Evolutionary conservation across 139 green algal genomes (phyloP).

Genomic region (Chlorella sp.): DNA sequence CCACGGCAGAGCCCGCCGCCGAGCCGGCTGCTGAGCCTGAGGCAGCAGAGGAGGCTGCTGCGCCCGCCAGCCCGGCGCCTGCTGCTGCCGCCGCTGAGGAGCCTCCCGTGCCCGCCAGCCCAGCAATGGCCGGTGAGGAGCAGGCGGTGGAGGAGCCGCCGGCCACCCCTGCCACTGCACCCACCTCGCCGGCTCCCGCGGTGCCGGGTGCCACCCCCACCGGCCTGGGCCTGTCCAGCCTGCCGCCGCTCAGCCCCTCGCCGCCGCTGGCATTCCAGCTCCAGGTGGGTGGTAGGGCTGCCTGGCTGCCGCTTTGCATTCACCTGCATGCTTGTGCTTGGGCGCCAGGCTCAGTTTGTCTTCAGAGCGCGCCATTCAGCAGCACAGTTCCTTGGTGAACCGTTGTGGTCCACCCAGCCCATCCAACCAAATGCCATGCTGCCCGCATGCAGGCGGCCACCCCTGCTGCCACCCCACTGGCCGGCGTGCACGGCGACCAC

Average conservation of each 20-base stretch:
- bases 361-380: too few relatives aligned
- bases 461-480: constrained; percentile 4
- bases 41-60: neutral
- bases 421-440: too few relatives aligned
- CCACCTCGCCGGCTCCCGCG: neutral
- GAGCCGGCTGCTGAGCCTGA: neutral
- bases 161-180: neutral
- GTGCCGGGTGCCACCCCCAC: constrained; percentile 15
- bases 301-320: too few relatives aligned
- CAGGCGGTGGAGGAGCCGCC: constrained; percentile 8
- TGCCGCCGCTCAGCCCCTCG: constrained; percentile 17
- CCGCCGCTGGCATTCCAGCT: too few relatives aligned
- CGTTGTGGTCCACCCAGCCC: too few relatives aligned
- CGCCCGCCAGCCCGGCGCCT: neutral
- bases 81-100: neutral
- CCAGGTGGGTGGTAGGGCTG: too few relatives aligned
- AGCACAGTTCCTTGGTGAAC: too few relatives aligned
- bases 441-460: neutral
- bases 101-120: neutral
- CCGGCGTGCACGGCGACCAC: neutral
- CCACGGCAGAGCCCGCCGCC: neutral
- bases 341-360: too few relatives aligned
- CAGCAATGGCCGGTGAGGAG: neutral
- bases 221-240: constrained; percentile 23
- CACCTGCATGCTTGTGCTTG: too few relatives aligned